Evolutionary conservation across 129 eudicot genomes (phyloP), one percentile per base, ranked within the genome.

Genomic region (Chrysanthemum lavandulifolium): DNA sequence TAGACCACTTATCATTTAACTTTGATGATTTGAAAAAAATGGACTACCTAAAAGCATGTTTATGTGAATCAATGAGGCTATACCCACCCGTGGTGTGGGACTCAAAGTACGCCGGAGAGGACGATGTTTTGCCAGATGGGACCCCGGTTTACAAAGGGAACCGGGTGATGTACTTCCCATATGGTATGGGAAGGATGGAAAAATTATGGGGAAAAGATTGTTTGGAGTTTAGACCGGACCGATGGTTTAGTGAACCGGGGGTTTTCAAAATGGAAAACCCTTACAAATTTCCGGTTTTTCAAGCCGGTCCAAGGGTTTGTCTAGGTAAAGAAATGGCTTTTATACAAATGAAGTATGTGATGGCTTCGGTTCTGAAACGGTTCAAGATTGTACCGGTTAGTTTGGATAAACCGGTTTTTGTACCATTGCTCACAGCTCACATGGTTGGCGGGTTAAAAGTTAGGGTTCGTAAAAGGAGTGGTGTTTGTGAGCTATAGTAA

Each of bases 121-220:
- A 85, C 13, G 97, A 93, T 67, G 68, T 86, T 43, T 80, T 92
- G 67, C 97, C 97, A 13, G 97, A 92, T 48, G 98, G 98, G 48
- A 87, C 92, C 0, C 62, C 5, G 72, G 95, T 93, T 2, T 65
- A 14, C 18, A 78, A 73, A 31, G 98, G 98, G 2, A 80, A 86
- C 57, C 60, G 98, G 50, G 96, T 93, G 68, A 93, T 96, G 13
- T 93, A 90, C 47, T 87, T 90, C 33, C 98, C 91, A 0, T 93
- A 93, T n/a, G 98, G 97, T 0, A 93, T 93, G 97, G 97, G 98
- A 47, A 87, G 98, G 65, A 90, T 93, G 97, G 87, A 86, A 72
- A 47, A 68, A 9, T 15, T 93, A 40, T 93, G 98, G 98, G 98
- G 98, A 18, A 79, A 84, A 33, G 98, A 93, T 52, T 61, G 87